phyloP scores from a whole-genome alignment of 2,329 filamentous ascomycete species.

The Lasiodiplodia sp. region DNA sequence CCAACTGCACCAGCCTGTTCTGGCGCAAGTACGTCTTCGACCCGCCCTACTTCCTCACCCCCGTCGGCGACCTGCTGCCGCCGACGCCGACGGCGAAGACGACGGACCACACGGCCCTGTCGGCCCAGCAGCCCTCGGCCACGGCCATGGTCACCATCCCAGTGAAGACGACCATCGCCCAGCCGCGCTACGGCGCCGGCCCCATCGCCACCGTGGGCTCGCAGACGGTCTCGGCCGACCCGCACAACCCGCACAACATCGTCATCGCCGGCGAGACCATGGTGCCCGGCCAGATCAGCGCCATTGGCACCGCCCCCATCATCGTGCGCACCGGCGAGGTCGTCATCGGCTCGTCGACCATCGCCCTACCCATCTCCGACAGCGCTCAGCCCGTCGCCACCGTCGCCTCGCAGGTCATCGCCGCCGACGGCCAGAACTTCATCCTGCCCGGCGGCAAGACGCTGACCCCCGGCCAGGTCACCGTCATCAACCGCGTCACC shows the following conservation, averaged over 20 bases:
- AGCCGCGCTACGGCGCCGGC: not conserved
- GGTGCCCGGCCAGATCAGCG: not conserved
- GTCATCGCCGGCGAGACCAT: not conserved
- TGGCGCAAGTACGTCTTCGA: slow-evolving; percentile 27
- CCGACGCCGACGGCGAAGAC: not conserved
- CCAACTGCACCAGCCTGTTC: slow-evolving; percentile 14
- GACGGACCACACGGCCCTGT: not conserved
- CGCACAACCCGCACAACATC: slow-evolving; percentile 8
- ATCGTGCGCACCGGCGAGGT: slow-evolving; percentile 15
- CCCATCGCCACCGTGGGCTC: slow-evolving; percentile 9
- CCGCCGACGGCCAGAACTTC: not conserved
- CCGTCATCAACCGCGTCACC: not conserved
- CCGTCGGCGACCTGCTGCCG: slow-evolving; percentile 11
- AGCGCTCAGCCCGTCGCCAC: not conserved
- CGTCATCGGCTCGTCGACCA: not conserved
- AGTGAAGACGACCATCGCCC: not conserved
- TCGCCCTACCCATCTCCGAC: not conserved
- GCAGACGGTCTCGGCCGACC: slow-evolving; percentile 12
- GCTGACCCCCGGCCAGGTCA: not conserved
- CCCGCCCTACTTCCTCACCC: slow-evolving; percentile 13
- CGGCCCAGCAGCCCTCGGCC: not conserved
- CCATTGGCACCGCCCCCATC: slow-evolving; percentile 1
- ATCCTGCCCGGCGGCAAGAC: slow-evolving; percentile 2
- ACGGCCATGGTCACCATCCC: not conserved
- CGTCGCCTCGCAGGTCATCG: not conserved